Evolutionary conservation across 2,329 filamentous ascomycete genomes (phyloP).

Genomic region (Pestalotiopsis sp.): DNA sequence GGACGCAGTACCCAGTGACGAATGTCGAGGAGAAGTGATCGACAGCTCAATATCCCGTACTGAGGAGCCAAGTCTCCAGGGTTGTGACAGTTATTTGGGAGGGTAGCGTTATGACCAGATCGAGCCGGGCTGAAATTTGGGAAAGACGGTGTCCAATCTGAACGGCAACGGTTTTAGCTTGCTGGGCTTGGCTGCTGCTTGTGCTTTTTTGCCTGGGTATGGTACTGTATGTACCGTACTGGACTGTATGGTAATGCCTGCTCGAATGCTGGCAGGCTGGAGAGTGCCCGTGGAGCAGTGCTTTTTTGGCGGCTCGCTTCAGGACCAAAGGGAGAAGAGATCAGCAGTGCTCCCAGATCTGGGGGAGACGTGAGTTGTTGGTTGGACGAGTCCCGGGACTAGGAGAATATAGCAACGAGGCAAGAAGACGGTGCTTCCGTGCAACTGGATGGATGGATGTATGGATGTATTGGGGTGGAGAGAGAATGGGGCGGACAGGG

Average conservation of each 20-base stretch:
- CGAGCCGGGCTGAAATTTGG: neutral
- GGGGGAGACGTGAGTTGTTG: conserved; percentile 20
- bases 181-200: conserved; percentile 18
- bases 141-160: conserved; percentile 32
- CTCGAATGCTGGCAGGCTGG: conserved; percentile 18
- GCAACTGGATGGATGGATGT: neutral
- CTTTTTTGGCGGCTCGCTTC: conserved; percentile 32
- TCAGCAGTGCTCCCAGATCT: conserved; percentile 33
- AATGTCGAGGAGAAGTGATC: conserved; percentile 52
- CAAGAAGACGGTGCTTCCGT: neutral
- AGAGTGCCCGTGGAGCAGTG: conserved; percentile 31
- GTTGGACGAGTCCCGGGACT: conserved; percentile 15
- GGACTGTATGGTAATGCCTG: neutral
- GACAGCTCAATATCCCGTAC: conserved; percentile 53
- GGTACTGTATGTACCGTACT: no score
- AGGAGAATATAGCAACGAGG: conserved; percentile 11
- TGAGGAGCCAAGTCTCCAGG: conserved; percentile 45
- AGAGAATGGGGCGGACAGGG: neutral
- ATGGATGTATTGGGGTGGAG: neutral
- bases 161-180: conserved; percentile 33
- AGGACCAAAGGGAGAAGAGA: conserved; percentile 35
- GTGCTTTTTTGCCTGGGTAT: no score
- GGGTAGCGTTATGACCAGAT: conserved; percentile 16
- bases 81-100: conserved; percentile 34
- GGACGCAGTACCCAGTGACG: conserved; percentile 42